Evolutionary conservation across 495 filamentous ascomycete species (phyloP).

Genomic region (Zalerion maritima): DNA sequence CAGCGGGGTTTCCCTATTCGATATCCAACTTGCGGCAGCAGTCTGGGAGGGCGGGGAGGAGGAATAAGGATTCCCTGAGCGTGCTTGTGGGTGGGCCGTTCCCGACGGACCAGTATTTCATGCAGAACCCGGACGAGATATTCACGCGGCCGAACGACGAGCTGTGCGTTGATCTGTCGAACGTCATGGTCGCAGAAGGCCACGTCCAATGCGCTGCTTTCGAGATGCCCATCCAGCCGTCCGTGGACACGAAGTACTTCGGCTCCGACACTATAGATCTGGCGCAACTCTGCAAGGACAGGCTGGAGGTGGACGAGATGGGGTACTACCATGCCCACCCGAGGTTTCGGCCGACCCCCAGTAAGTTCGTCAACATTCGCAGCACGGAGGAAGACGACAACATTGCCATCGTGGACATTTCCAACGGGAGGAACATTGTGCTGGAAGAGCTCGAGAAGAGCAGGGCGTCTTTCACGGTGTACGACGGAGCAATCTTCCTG

Average conservation of each 20-base stretch:
- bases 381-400: slow-evolving; percentile 79
- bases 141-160: slow-evolving; percentile 84
- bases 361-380: slow-evolving; percentile 71
- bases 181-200: slow-evolving; percentile 81
- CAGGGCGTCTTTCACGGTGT: slow-evolving; percentile 87
- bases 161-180: slow-evolving; percentile 78
- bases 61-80: slow-evolving; percentile 88
- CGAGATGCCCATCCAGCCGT: slow-evolving; percentile 77
- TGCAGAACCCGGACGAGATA: slow-evolving; percentile 93
- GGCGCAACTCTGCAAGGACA: slow-evolving; percentile 52
- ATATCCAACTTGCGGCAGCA: slow-evolving; percentile 92
- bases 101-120: slow-evolving; percentile 89
- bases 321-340: slow-evolving; percentile 86
- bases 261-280: slow-evolving; percentile 63
- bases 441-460: slow-evolving; percentile 94
- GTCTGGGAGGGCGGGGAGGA: slow-evolving; percentile 79
- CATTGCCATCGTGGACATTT: slow-evolving; percentile 86
- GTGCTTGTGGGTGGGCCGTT: slow-evolving; percentile 86
- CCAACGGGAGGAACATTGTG: slow-evolving; percentile 64
- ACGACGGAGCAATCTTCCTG: slow-evolving; percentile 94
- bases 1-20: slow-evolving; percentile 86
- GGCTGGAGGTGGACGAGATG: slow-evolving; percentile 54
- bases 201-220: slow-evolving; percentile 93
- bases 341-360: slow-evolving; percentile 75
- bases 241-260: slow-evolving; percentile 68